These are phyloP conservation scores for Ehretia macrophylla DNA, from an alignment of 257 asterid genomes.

Conservation along the genomic window DNA sequence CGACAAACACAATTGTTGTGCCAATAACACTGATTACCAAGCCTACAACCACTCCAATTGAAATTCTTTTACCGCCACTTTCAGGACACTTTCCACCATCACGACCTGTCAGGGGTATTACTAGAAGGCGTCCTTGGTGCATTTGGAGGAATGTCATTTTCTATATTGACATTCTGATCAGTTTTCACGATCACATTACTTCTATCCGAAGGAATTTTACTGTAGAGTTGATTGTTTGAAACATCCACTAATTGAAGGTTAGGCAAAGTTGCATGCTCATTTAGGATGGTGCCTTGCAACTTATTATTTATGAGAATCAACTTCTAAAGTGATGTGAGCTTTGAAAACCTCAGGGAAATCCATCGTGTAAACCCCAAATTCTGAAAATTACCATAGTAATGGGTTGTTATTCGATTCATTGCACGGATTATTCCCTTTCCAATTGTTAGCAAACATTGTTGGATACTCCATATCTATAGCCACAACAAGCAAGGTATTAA, in stretches of 20 bases:
- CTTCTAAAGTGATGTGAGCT: slow-evolving; percentile 5
- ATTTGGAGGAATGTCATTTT: slow-evolving; percentile 9
- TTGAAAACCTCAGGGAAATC: slow-evolving; percentile 8
- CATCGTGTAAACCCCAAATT: slow-evolving; percentile 18
- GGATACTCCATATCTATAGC: slow-evolving; percentile 15
- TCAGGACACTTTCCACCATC: slow-evolving; percentile 5
- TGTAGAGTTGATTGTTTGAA: slow-evolving; percentile 16
- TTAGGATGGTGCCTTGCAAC: slow-evolving; percentile 13
- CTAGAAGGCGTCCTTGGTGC: slow-evolving; percentile 6
- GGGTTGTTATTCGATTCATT: slow-evolving; percentile 4
- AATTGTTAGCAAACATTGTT: slow-evolving; percentile 9
- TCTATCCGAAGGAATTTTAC: slow-evolving; percentile 12
- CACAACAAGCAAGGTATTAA: slow-evolving; percentile 13
- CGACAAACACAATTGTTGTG: too few relatives aligned
- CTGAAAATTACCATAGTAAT: slow-evolving; percentile 16
- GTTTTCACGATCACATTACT: slow-evolving; percentile 8
- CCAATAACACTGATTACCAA: too few relatives aligned
- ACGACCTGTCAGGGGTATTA: slow-evolving; percentile 9
- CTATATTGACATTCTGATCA: slow-evolving; percentile 16
- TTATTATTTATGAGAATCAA: slow-evolving; percentile 13
- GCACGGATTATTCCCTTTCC: slow-evolving; percentile 22
- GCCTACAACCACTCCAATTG: too few relatives aligned
- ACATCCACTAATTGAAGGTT: slow-evolving; percentile 12
- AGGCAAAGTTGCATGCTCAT: slow-evolving; percentile 8
- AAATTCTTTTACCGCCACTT: slow-evolving; percentile 3